phyloP scores from a whole-genome alignment of 176 grass and related monocot genomes.

The Paspalum notatum region DNA sequence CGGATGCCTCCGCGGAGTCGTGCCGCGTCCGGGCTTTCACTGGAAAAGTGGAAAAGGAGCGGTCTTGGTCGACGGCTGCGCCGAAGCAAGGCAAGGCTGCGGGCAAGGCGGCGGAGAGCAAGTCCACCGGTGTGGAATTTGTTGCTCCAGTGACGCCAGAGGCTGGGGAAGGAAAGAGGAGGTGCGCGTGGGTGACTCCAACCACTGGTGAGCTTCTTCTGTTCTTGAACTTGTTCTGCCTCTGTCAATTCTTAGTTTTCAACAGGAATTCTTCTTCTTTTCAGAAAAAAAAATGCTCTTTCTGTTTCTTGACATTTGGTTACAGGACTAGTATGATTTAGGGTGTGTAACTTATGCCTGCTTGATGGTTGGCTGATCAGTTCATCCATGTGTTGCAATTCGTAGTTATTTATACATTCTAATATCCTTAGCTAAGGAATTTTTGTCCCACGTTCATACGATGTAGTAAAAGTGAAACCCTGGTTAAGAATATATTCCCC shows the following conservation, averaged over 20 bases:
- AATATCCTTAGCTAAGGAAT: neutral
- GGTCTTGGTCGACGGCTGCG: constrained; percentile 21
- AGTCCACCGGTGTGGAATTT: constrained; percentile 9
- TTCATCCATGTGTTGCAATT: neutral
- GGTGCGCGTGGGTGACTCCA: constrained; percentile 83
- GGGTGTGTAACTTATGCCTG: neutral
- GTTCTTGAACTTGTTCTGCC: neutral
- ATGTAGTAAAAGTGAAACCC: neutral
- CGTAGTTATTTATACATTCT: neutral
- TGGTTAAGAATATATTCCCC: neutral
- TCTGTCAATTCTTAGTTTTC: neutral
- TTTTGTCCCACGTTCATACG: neutral
- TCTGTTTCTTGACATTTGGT: constrained; percentile 7
- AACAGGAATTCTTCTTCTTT: neutral
- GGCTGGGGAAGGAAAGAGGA: constrained; percentile 50
- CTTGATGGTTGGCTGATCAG: neutral
- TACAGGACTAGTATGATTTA: neutral
- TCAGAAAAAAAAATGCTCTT: neutral
- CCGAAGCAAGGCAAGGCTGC: constrained; percentile 54
- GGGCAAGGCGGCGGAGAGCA: constrained; percentile 38
- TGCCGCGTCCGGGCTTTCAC: constrained; percentile 54
- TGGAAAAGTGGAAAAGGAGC: constrained; percentile 47
- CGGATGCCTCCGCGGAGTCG: constrained; percentile 66
- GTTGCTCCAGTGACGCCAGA: constrained; percentile 33
- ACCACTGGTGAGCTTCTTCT: constrained; percentile 65